phyloP scores from a whole-genome alignment of 2,329 filamentous ascomycete species.

The Aspergillus fischeri region DNA sequence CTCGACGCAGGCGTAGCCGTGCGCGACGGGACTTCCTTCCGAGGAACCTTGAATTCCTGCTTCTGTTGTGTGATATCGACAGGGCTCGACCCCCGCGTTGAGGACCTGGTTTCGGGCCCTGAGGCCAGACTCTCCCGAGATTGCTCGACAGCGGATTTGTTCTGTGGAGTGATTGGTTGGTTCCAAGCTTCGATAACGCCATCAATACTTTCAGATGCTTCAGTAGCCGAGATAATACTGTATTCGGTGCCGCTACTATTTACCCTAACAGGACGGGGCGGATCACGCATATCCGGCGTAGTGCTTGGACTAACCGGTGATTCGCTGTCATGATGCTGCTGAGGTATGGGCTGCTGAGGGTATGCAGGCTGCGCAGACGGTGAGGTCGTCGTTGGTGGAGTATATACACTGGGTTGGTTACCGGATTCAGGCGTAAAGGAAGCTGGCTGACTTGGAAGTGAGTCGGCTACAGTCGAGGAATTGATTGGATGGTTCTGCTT shows the following conservation, averaged over 20 bases:
- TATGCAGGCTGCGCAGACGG: conserved; percentile 5
- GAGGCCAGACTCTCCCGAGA: conserved; percentile 5
- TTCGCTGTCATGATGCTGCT: conserved; percentile 3
- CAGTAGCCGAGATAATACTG: conserved; percentile 22
- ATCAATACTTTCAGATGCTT: conserved; percentile 38
- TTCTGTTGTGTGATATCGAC: conserved; percentile 10
- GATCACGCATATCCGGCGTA: conserved; percentile 9
- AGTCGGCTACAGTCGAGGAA: conserved; percentile 5
- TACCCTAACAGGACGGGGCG: conserved; percentile 18
- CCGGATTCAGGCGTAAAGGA: conserved; percentile 2
- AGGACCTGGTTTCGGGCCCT: conserved; percentile 7
- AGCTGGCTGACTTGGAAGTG: conserved; percentile 11
- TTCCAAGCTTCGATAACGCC: conserved; percentile 44
- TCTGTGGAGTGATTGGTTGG: conserved; percentile 27
- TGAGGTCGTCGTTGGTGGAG: conserved; percentile 6
- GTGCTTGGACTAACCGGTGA: conserved; percentile 24
- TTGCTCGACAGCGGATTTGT: conserved; percentile 11
- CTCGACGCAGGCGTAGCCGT: not conserved
- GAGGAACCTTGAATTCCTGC: conserved; percentile 3
- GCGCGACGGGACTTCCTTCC: not conserved
- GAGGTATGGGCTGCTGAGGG: not conserved
- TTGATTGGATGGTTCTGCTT: conserved; percentile 9
- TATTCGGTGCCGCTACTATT: conserved; percentile 28
- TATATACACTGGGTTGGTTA: conserved; percentile 4
- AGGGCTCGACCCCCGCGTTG: conserved; percentile 10